These are phyloP conservation scores for Phylloporus scabripes DNA, from an alignment of 768 basidiomycete genomes.

Conservation along the genomic window DNA sequence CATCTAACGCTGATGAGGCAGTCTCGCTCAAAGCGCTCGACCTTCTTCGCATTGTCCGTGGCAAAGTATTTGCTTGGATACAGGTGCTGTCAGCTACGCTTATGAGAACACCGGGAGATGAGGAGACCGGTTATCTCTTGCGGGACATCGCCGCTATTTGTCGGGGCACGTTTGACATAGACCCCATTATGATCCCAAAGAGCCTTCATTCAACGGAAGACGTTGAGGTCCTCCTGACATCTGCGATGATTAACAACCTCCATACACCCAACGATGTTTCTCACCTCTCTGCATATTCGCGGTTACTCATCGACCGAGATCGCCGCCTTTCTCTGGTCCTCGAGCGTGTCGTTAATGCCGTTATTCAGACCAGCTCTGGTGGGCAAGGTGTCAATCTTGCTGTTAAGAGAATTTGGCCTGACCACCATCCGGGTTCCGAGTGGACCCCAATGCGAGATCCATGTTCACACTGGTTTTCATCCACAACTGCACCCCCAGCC, in stretches of 20 bases:
- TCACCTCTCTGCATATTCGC: slow-evolving; percentile 8
- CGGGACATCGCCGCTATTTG: slow-evolving; percentile 19
- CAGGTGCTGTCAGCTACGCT: slow-evolving; percentile 24
- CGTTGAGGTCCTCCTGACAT: slow-evolving; percentile 29
- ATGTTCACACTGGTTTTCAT: slow-evolving; percentile 28
- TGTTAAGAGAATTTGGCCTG: slow-evolving; percentile 27
- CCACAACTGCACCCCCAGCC: slow-evolving; percentile 14
- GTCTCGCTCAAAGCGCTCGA: slow-evolving; percentile 22
- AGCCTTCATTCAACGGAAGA: slow-evolving; percentile 23
- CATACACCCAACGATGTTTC: slow-evolving; percentile 18
- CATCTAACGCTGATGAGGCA: too few relatives aligned
- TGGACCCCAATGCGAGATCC: slow-evolving; percentile 23
- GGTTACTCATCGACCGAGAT: slow-evolving; percentile 27
- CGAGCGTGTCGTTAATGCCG: slow-evolving; percentile 12
- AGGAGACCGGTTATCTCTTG: too few relatives aligned
- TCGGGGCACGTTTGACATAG: slow-evolving; percentile 29
- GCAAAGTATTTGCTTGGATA: slow-evolving; percentile 33
- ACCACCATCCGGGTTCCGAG: slow-evolving; percentile 18
- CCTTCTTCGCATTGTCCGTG: slow-evolving; percentile 31
- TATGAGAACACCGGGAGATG: background rate
- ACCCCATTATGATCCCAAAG: background rate
- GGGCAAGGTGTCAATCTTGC: slow-evolving; percentile 28
- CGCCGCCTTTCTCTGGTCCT: slow-evolving; percentile 29
- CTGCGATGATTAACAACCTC: slow-evolving; percentile 30
- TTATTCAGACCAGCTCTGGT: slow-evolving; percentile 6